Percentiles rank a stretch among this genome's conserved stretches.
Evolutionary conservation across 2,329 filamentous ascomycete species (phyloP).

Genomic region (Magnaporthiopsis rhizophila): DNA sequence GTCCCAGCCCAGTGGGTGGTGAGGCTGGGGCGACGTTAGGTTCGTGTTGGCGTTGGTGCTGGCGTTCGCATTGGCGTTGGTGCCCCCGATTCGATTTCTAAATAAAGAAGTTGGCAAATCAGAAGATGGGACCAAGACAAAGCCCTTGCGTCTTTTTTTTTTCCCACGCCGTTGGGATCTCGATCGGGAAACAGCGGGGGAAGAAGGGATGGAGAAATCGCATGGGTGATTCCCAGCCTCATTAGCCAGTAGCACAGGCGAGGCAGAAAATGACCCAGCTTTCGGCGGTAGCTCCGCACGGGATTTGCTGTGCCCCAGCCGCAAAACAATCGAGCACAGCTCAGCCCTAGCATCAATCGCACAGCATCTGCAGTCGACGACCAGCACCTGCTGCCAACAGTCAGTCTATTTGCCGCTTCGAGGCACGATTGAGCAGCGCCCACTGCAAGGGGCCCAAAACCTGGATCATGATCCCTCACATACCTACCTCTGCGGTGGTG

Average conservation of each 20-base stretch:
- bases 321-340: background rate
- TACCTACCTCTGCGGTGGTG: too few relatives aligned
- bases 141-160: too few relatives aligned
- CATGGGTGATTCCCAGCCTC: background rate
- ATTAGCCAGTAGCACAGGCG: background rate
- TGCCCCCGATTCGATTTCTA: background rate
- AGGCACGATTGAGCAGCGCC: too few relatives aligned
- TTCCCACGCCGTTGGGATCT: background rate
- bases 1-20: background rate
- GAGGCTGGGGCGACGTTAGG: background rate
- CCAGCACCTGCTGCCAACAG: too few relatives aligned
- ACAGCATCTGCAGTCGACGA: too few relatives aligned
- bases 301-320: background rate
- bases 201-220: background rate
- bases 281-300: background rate
- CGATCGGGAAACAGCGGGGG: background rate
- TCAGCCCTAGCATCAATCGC: too few relatives aligned
- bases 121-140: background rate
- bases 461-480: too few relatives aligned
- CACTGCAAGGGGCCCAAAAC: too few relatives aligned
- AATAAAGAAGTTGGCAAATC: background rate
- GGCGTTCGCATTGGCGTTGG: background rate
- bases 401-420: too few relatives aligned
- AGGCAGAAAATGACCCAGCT: background rate
- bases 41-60: background rate